These are phyloP conservation scores for Melastoma malabathricum DNA, from an alignment of 345 rosid species.

Conservation along the genomic window DNA sequence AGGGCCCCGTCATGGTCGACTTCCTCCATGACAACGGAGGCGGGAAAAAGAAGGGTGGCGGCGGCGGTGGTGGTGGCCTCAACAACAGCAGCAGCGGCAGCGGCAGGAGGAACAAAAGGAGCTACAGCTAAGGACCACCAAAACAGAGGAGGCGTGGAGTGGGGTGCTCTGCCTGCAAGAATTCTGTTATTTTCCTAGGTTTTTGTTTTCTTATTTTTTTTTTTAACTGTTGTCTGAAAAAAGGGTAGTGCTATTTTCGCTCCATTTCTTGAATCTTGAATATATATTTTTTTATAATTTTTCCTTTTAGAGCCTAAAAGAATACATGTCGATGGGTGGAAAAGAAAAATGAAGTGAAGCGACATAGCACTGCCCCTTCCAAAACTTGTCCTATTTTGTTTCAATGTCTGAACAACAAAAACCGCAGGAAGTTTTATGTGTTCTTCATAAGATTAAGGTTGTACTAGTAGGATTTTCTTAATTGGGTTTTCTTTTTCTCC, in stretches of 20 bases:
- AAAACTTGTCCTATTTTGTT: neutral
- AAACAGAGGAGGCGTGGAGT: neutral
- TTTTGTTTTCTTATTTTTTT: slow-evolving; percentile 4
- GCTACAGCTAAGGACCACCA: slow-evolving; percentile 5
- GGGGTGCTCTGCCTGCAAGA: neutral
- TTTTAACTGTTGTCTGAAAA: slow-evolving; percentile 2
- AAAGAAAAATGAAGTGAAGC: slow-evolving; percentile 26
- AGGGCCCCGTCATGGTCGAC: slow-evolving; percentile 83
- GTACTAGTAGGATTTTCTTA: no score
- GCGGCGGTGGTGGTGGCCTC: no score
- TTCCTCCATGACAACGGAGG: slow-evolving; percentile 36
- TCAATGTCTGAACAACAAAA: no score
- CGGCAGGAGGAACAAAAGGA: slow-evolving; percentile 25
- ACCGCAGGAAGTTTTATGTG: no score
- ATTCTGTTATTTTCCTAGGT: slow-evolving; percentile 12
- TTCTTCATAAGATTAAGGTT: no score
- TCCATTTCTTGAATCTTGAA: slow-evolving; percentile 22
- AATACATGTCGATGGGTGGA: neutral
- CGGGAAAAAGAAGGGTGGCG: neutral
- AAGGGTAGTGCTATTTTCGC: slow-evolving; percentile 47
- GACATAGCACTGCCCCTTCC: slow-evolving; percentile 33
- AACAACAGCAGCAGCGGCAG: slow-evolving; percentile 14
- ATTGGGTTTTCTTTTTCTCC: no score
- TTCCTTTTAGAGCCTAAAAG: neutral
- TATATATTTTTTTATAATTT: neutral